These are phyloP conservation scores for Samsoniella hepiali DNA, from an alignment of 2,329 filamentous ascomycete genomes.

Conservation along the genomic window DNA sequence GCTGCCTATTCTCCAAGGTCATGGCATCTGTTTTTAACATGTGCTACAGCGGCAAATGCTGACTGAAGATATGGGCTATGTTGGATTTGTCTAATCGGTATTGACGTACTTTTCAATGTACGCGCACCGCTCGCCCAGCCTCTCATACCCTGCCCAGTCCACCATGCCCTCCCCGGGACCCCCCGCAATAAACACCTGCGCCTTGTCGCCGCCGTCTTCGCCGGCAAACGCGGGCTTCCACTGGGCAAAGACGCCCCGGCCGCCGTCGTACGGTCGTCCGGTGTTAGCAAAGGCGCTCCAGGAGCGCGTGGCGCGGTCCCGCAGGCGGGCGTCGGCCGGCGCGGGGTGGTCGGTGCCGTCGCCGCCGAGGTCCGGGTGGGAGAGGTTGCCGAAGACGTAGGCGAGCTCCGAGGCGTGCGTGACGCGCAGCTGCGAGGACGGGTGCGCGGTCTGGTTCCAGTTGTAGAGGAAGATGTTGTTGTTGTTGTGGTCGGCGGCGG, in stretches of 20 bases:
- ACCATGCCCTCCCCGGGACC: background rate
- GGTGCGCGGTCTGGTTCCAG: constrained; percentile 53
- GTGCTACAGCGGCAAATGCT: no score
- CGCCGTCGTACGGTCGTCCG: constrained; percentile 30
- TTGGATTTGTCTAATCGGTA: background rate
- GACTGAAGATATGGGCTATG: no score
- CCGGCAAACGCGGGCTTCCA: background rate
- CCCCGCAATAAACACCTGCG: background rate
- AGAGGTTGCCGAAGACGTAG: constrained; percentile 45
- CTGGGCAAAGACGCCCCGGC: background rate
- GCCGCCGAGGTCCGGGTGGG: constrained; percentile 37
- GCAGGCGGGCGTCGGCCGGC: constrained; percentile 37
- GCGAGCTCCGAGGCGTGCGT: constrained; percentile 50
- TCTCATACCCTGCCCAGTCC: background rate
- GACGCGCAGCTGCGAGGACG: constrained; percentile 32
- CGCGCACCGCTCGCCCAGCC: background rate
- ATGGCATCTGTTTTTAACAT: no score
- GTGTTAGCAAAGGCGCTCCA: constrained; percentile 44
- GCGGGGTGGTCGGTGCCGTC: constrained; percentile 33
- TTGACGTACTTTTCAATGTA: background rate
- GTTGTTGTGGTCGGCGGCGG: constrained; percentile 29
- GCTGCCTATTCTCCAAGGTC: no score
- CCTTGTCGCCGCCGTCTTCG: background rate
- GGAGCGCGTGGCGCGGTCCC: constrained; percentile 36
- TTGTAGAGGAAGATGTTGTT: constrained; percentile 45